Evolutionary conservation across 2,329 filamentous ascomycete genomes (phyloP).

Genomic region (Bertia moriformis): DNA sequence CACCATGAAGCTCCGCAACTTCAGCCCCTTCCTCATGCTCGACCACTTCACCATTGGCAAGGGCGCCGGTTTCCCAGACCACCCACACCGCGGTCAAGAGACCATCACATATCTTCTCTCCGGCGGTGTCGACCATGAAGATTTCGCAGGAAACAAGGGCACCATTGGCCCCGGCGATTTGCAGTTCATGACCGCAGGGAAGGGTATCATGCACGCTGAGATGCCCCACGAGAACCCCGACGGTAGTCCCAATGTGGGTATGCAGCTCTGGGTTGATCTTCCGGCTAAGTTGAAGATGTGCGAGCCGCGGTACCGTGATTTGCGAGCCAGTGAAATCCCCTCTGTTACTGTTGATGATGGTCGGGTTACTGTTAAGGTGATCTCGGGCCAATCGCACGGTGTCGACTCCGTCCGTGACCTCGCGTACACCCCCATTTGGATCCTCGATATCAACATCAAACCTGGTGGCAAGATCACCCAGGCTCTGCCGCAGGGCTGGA

Average conservation of each 20-base stretch:
- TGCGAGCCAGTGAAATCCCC: constrained; percentile 68
- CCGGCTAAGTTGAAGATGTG: constrained; percentile 69
- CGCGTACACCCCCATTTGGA: constrained; percentile 94
- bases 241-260: constrained; percentile 64
- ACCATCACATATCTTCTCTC: constrained; percentile 68
- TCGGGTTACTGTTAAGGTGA: constrained; percentile 73
- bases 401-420: constrained; percentile 79
- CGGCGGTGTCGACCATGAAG: constrained; percentile 79
- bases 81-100: constrained; percentile 71
- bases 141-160: constrained; percentile 74
- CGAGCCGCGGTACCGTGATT: constrained; percentile 83
- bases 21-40: constrained; percentile 90
- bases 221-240: constrained; percentile 75
- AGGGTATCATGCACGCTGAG: constrained; percentile 85
- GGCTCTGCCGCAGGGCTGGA: constrained; percentile 67
- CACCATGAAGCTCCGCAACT: constrained; percentile 67
- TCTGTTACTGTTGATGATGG: constrained; percentile 54
- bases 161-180: constrained; percentile 78
- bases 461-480: constrained; percentile 70
- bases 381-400: constrained; percentile 70
- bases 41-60: constrained; percentile 75
- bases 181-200: constrained; percentile 94
- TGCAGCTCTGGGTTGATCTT: constrained; percentile 93
- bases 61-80: constrained; percentile 81
- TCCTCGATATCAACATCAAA: constrained; percentile 67